Evolutionary conservation across 108 stramenopile genomes (phyloP), one percentile per base, ranked within the genome.

Genomic region (Skeletonema costatum): DNA sequence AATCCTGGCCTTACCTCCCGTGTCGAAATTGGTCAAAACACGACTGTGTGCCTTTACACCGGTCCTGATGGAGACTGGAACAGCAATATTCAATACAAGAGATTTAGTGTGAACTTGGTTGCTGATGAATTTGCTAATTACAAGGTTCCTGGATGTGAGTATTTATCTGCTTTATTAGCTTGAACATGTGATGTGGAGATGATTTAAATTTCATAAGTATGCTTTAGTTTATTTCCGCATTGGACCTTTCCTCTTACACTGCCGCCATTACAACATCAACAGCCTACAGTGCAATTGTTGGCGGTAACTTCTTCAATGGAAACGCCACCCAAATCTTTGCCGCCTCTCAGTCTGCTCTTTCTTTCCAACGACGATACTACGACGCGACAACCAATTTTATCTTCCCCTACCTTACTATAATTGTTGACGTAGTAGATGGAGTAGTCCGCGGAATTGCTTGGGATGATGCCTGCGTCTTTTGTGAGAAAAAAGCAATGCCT

Each of bases 401-500:
- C 48, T 97, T 83, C 66, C 94, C 95, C 11, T 78, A 84, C 58
- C 83, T 96, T 68, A 97, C 95, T 3, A 94, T 93, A 29, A 89
- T 97, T 70, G 92, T 97, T 70, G 84, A 89, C 73, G 95, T 96
- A 73, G 71, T 92, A 44, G 74, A 92, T 14, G 97, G 97, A 11
- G 75, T 82, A 17, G 88, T 96, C 12, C 74, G 69, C 0, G 95
- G 96, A 30, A 92, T 97, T 46, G 81, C 93, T 36, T 97, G 95
- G 94, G 97, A 97, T 80, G 90, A 97, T 77, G 93, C 93, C 29
- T 96, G 94, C 66, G 77, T 93, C 50, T 95, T 96, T 84, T 97
- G 96, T 78, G 58, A 73, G 35, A 51, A 66, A 29, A 53, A 66
- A 1, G n/a, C 68, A 85, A 44, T 93, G 92, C 68, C 38, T 70